These are phyloP conservation scores for Mycena chlorophos DNA, from an alignment of 768 basidiomycete genomes.

Conservation along the genomic window DNA sequence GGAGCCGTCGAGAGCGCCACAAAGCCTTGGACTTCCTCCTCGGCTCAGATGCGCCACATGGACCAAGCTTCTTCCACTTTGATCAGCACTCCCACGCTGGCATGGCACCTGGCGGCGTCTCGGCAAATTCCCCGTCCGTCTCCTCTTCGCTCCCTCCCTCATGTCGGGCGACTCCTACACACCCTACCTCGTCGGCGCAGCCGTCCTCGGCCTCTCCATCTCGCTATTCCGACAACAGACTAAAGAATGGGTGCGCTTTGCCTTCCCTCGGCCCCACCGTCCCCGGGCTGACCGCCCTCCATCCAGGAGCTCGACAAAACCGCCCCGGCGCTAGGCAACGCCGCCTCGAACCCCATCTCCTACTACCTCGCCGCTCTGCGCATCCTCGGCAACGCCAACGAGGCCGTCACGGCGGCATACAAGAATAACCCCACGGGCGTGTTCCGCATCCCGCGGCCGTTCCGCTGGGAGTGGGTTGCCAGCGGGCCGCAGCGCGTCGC, in stretches of 20 bases:
- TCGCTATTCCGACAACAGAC: background rate
- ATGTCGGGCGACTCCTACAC: too few species aligned
- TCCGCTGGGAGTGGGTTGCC: slow-evolving; percentile 5
- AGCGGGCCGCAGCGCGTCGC: background rate
- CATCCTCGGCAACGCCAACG: background rate
- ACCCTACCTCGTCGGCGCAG: background rate
- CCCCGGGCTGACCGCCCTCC: too few species aligned
- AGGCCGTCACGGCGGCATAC: background rate
- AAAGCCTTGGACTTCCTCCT: too few species aligned
- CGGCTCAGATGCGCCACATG: too few species aligned
- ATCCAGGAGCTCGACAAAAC: background rate
- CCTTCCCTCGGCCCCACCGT: background rate
- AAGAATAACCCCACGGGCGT: background rate
- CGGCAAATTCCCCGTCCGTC: too few species aligned
- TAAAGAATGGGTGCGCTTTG: background rate
- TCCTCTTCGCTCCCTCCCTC: too few species aligned
- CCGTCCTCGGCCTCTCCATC: background rate
- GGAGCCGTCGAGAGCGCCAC: too few species aligned
- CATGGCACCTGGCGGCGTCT: too few species aligned
- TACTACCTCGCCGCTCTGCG: background rate
- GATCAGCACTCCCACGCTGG: too few species aligned
- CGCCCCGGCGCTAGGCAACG: background rate
- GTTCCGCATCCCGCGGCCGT: slow-evolving; percentile 3
- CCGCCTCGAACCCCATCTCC: background rate
- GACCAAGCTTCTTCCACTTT: too few species aligned